Conservation (phyloP, 2,329 filamentous ascomycete genomes). For the Clarireedia paspali region DNA sequence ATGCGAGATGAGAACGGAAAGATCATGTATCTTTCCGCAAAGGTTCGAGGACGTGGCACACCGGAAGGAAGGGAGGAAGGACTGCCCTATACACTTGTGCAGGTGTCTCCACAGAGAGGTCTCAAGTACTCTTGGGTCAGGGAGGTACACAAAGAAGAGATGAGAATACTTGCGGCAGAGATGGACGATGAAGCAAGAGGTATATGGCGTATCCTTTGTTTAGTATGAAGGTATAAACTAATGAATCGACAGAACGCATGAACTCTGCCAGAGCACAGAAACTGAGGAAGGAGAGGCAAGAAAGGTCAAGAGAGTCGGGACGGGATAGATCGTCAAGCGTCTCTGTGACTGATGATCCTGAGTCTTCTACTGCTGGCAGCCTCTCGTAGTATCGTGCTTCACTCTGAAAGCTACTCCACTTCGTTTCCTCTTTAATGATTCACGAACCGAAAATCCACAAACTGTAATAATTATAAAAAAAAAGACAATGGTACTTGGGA, state of each 20-base stretch:
- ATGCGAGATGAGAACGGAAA: slow-evolving; percentile 9
- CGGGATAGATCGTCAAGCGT: background rate
- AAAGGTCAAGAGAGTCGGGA: background rate
- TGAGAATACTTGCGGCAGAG: background rate
- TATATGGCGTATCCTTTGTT: background rate
- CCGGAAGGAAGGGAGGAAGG: slow-evolving; percentile 4
- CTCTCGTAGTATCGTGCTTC: no score
- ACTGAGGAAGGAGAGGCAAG: background rate
- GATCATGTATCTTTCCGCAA: background rate
- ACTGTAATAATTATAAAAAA: no score
- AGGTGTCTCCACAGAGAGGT: slow-evolving; percentile 9
- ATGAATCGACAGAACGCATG: background rate
- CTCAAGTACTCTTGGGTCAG: slow-evolving; percentile 10
- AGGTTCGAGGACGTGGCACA: slow-evolving; percentile 11
- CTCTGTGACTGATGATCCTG: background rate
- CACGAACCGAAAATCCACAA: no score
- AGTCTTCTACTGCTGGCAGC: background rate
- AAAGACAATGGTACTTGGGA: no score
- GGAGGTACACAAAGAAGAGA: slow-evolving; percentile 5
- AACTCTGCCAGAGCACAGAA: background rate
- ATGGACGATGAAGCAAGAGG: background rate
- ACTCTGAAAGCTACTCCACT: no score
- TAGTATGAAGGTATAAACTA: background rate
- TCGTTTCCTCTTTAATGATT: no score
- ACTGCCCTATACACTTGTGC: slow-evolving; percentile 10